Evolutionary conservation across 164 flowering plant genomes (phyloP), one percentile per base, ranked within the genome.

Genomic region (Paratinospora sagittata): DNA sequence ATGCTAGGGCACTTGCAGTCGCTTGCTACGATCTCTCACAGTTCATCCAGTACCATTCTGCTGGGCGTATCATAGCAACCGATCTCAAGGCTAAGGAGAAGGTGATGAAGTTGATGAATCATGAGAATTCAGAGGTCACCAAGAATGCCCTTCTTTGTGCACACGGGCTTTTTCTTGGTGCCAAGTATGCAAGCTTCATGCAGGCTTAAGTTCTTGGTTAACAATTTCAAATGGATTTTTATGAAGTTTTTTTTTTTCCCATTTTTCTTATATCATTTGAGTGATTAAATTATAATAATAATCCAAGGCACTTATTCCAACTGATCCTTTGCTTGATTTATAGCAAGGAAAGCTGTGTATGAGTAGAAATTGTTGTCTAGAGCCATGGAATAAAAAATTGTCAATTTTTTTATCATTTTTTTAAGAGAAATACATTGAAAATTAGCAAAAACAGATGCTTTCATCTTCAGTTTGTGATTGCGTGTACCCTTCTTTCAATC

Each of bases 171-270:
- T 89, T 94, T 85, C 84, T 94, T 11, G 98, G 98, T 33, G 86
- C 98, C 70, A 94, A 92, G 81, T 94, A 94, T 70, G 97, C 98
- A 0, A 92, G 98, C 87, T 94, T 94, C 81, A 81, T 94, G 87
- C 98, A 91, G 82, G 89, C 75, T 49, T 94, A 75, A 72, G 30
- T 57, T 19, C 19, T 14, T 49, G 57, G 57, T 49, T 49, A 8
- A 43, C 1, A 49, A 49, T 1, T 1, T 49, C 57, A 49, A 13
- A 49, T 49, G n/a, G n/a, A 1, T 49, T 39, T 3, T 36, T 36
- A 36, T 49, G 14, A 12, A 1, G 55, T 16, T 49, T 16, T 17
- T 49, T 49, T n/a, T n/a, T n/a, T n/a, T n/a, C 16, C 3, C 55
- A 13, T 3, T 49, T 9, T 49, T 9, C 16, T 49, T 1, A n/a